Evolutionary conservation across 352 stramenopile species (phyloP), one percentile per base, ranked within the genome.

Genomic region (Globisporangium radiosum): DNA sequence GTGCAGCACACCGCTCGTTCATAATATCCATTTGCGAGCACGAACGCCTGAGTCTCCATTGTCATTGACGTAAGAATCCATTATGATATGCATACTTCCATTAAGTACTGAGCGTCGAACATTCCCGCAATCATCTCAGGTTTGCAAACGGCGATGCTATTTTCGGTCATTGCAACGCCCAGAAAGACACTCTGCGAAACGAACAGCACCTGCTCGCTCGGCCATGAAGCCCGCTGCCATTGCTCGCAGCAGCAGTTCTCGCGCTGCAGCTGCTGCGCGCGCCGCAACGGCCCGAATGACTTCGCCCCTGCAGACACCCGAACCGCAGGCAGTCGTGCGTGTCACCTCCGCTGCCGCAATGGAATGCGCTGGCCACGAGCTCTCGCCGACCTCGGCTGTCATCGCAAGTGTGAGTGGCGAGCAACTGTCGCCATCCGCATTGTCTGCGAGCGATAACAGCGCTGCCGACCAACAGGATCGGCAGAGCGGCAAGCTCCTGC

Each of bases 401-500:
- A 33, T 33, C 25, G 25, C 25, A 33, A 33, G 25, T 33, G 25
- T 33, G 25, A 33, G 25, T 33, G 25, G 25, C 25, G 25, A 33
- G 25, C 25, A 33, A 33, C 25, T 33, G 25, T 33, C 25, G 25
- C 25, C 25, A 33, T 33, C 25, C 25, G 25, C 25, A 33, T 33
- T 33, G 1, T 33, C 25, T 33, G 25, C 25, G 25, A 33, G 25
- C 25, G 25, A 33, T 33, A 33, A 1, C 25, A 33, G 25, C 25
- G 25, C 25, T 33, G 25, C 25, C 25, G 25, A 33, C 25, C 25
- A 33, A 33, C 25, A 33, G 25, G 25, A 33, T 2, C 25, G 25
- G 25, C 25, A 33, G 40, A 58, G 50, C 50, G 51, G 49, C 25
- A 65, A 65, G 42, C 45, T 68, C 25, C 48, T 73, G 53, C 59